Percentiles rank a stretch among this genome's conserved stretches.
Evolutionary conservation across 2,329 filamentous ascomycete genomes (phyloP).

Genomic region (Diaporthe caulivora): DNA sequence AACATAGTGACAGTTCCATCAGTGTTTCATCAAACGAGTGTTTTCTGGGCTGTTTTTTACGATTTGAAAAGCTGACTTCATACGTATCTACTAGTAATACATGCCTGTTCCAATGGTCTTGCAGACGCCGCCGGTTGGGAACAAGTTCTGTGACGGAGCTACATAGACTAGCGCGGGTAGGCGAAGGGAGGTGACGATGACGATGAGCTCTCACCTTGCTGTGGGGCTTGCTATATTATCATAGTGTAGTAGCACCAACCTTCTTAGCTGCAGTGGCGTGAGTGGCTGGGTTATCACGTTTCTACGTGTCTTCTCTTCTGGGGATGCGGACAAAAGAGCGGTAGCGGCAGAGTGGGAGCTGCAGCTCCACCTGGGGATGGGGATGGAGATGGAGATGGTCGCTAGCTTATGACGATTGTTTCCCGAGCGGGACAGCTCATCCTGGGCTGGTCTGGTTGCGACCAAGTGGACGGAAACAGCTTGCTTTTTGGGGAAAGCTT

Average conservation of each 20-base stretch:
- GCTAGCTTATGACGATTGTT: slow-evolving; percentile 27
- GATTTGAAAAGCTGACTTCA: background rate
- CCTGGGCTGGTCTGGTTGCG: slow-evolving; percentile 1
- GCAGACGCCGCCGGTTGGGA: background rate
- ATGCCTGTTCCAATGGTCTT: too few relatives aligned
- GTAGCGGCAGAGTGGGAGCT: background rate
- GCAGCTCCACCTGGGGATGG: slow-evolving; percentile 11
- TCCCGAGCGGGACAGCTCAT: background rate
- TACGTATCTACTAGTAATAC: too few relatives aligned
- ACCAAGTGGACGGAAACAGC: slow-evolving; percentile 13
- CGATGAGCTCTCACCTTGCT: background rate
- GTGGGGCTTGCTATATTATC: background rate
- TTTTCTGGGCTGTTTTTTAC: too few relatives aligned
- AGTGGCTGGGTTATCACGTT: background rate
- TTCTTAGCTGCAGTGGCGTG: background rate
- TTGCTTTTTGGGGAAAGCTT: slow-evolving; percentile 20
- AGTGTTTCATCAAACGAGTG: too few relatives aligned
- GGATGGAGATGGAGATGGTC: slow-evolving; percentile 20
- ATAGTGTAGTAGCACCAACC: background rate
- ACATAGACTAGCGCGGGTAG: background rate
- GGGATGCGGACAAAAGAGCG: background rate
- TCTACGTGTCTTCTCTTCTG: background rate
- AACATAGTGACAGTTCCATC: background rate
- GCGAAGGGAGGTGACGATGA: background rate
- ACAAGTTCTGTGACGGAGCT: background rate